phyloP scores from a whole-genome alignment of 139 green algal species.

The Coelastrella sp. region DNA sequence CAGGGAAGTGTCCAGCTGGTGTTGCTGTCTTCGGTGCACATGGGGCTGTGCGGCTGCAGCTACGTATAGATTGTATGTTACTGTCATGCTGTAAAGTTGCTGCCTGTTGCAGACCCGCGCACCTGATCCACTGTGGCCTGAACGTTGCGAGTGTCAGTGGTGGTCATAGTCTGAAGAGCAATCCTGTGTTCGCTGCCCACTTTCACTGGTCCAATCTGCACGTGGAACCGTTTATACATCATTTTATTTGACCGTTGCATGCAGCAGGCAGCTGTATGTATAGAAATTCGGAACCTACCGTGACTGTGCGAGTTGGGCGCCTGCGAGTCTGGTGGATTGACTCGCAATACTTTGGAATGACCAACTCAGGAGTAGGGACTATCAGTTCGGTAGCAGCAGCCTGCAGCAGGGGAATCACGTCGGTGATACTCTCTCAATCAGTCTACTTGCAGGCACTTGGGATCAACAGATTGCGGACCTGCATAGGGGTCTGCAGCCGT shows the following conservation, averaged over 20 bases:
- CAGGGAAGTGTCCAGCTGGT: too few species aligned
- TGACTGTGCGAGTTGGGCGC: slow-evolving; percentile 89
- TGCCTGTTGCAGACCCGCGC: background rate
- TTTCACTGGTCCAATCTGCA: slow-evolving; percentile 93
- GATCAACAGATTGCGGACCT: background rate
- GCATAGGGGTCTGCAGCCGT: slow-evolving; percentile 7
- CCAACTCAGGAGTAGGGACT: slow-evolving; percentile 5
- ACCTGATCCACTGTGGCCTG: slow-evolving; percentile 94
- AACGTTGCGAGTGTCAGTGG: slow-evolving; percentile 95
- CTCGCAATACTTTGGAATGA: slow-evolving; percentile 88
- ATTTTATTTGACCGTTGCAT: background rate
- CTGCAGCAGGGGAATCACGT: background rate
- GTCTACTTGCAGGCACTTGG: background rate
- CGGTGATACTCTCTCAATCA: background rate
- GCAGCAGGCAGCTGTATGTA: background rate
- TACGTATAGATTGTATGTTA: background rate
- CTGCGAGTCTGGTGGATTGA: slow-evolving; percentile 80
- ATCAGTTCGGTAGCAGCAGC: slow-evolving; percentile 45
- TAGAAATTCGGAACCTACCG: slow-evolving; percentile 59
- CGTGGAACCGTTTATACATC: background rate
- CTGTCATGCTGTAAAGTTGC: background rate
- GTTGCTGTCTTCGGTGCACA: too few species aligned
- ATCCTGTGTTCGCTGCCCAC: slow-evolving; percentile 94
- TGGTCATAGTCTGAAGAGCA: slow-evolving; percentile 98
- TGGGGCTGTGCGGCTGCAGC: too few species aligned